A percentile compares a stretch with the other conserved stretches of the same genome.
Conservation (phyloP, 2,329 filamentous ascomycete genomes). For the Aspergillus bombycis region DNA sequence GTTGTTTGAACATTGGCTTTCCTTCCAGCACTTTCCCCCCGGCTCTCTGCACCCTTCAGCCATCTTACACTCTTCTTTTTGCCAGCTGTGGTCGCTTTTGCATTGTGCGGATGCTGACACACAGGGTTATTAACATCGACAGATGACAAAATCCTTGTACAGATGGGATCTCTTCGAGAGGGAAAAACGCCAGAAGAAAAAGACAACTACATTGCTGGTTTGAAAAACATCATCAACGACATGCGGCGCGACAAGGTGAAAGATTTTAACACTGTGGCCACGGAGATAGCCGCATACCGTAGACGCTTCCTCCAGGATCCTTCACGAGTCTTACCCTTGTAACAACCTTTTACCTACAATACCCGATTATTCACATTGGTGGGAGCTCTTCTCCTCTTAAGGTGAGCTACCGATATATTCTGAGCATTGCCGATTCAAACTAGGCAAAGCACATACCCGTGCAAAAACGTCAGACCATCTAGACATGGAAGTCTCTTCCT, state of each 20-base stretch:
- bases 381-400: constrained; percentile 16
- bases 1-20: not conserved
- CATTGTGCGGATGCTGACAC: constrained; percentile 43
- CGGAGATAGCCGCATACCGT: constrained; percentile 55
- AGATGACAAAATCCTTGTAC: constrained; percentile 56
- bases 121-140: constrained; percentile 41
- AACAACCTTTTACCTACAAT: constrained; percentile 27
- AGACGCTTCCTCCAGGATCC: constrained; percentile 52
- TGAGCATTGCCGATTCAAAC: constrained; percentile 1
- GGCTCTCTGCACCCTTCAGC: not conserved
- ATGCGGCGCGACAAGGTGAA: constrained; percentile 54
- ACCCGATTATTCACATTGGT: constrained; percentile 7
- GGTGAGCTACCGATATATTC: constrained; percentile 26
- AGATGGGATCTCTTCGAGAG: constrained; percentile 52
- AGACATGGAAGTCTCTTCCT: constrained; percentile 4
- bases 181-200: constrained; percentile 49
- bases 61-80: not conserved
- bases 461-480: not conserved
- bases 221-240: constrained; percentile 54
- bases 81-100: constrained; percentile 22
- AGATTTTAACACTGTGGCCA: constrained; percentile 53
- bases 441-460: constrained; percentile 8
- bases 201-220: constrained; percentile 47
- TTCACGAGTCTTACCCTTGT: constrained; percentile 50
- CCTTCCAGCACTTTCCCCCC: constrained; percentile 14